Evolutionary conservation across 139 green algal species (phyloP), one percentile per base, ranked within the genome.

Genomic region (Chlorella sp.): DNA sequence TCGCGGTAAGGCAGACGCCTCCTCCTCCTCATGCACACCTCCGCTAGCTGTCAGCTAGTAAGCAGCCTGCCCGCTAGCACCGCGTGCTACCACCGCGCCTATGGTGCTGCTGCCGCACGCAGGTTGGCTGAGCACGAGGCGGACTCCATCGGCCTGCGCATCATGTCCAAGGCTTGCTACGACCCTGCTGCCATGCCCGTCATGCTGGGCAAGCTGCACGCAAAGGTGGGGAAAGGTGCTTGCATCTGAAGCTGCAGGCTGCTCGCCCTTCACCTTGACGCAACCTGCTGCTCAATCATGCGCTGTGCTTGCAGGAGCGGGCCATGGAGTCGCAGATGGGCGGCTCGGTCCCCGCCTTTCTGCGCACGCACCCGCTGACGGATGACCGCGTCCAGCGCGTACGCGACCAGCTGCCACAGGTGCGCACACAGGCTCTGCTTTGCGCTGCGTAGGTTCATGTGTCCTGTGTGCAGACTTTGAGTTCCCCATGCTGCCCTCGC

Each of bases 361-460:
- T 96, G 31, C 79, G 87, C 49, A 96, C 91, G 1, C 91, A 96
- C 75, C 91, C 91, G 1, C 67, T 92, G 6, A 88, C 82, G 1
- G 62, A 85, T 27, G 84, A 90, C 27, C 77, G 91, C 1, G 78
- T 94, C 14, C 55, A 76, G 26, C 32, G 35, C 14, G 80, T 86
- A 4, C 62, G 74, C 50, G 17, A 69, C 29, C 55, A 82, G 32
- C 60, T 91, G 27, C 71, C 74, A 20, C 74, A 88, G 36, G 86
- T n/a, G n/a, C n/a, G n/a, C n/a, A n/a, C n/a, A n/a, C n/a, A n/a
- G n/a, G n/a, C n/a, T n/a, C n/a, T n/a, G n/a, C n/a, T n/a, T n/a
- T n/a, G n/a, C n/a, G n/a, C n/a, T n/a, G n/a, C n/a, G n/a, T n/a
- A n/a, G n/a, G n/a, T n/a, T n/a, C n/a, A n/a, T n/a, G n/a, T n/a